Base-by-base conservation (phyloP, 116 monocot species). In the Papilionanthe hybrid region DNA sequence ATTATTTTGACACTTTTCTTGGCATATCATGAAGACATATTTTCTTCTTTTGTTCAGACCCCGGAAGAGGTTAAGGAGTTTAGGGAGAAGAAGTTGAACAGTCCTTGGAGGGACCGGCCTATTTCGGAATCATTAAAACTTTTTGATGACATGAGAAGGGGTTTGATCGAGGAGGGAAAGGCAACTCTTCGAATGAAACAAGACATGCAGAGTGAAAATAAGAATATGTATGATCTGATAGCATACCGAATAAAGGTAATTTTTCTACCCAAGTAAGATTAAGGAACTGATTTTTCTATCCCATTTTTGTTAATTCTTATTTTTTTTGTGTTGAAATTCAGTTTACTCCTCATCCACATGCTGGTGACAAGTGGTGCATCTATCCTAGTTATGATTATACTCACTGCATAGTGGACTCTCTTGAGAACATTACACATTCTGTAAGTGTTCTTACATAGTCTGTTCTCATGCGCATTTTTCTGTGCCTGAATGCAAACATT, bases 291-390 rank as follows among this genome's bases (percentile, higher is more conserved):
- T 43, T 73, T 20, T 44, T 73, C 73, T 43, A 73, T 73, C 18
- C 20, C n/a, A 15, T 43, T n/a, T 73, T 37, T 43, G 37, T 29
- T 43, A n/a, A 73, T 69, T 48, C 55, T 77, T 17, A 66, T 12
- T 23, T 77, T 81, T 18, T 23, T 77, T 81, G 27, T 37, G 55
- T 79, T 22, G 32, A 20, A 49, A 76, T 48, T 13, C 89, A 99
- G 98, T 99, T 94, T 78, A 89, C 86, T 42, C 88, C 94, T 44
- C 98, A 99, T 88, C 98, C 98, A 55, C 94, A 93, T 85, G 95
- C 94, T 74, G 98, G 98, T 73, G 98, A 94, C 80, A 99, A 99
- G 82, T 99, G 98, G 98, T 93, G 95, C 72, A 94, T 99, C 72
- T 99, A 94, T 82, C 98, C 94, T 72, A 94, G 94, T 84, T 94